Evolutionary conservation across 306 rosid genomes (phyloP), one percentile per base, ranked within the genome.

Genomic region (Leucaena leucocephala): DNA sequence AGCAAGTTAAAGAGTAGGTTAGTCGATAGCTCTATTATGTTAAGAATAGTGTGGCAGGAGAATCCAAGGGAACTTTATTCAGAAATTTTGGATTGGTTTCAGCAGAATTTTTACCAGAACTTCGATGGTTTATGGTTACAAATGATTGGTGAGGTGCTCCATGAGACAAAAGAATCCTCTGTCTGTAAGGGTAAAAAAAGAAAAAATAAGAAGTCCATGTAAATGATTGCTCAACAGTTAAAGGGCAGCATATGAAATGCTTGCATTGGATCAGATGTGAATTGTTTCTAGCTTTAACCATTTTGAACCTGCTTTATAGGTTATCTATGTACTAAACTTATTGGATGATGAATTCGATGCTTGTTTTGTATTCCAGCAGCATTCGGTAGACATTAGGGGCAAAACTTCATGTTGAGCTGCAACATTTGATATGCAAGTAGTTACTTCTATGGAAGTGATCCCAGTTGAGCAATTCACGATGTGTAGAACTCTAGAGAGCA

Each of bases 71-170:
- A 89, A 62, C 62, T 94, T 46, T 80, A 76, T 81, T 36, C 87
- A 38, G 97, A 94, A 85, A 87, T 92, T 59, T 64, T 83, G 88
- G 93, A 81, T 81, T 92, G 97, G 97, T 92, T 94, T 91, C 94
- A 91, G 72, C 84, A 87, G 62, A 81, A 88, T 80, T 94, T 85
- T 80, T 88, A 65, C 77, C 79, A 66, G 49, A 84, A 84, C 61
- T 89, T 89, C 27, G 74, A 83, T 68, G 67, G 70, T 50, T 80
- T 89, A 66, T 94, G 98, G 98, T 81, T 86, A 62, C 83, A 85
- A 71, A 94, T 94, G 97, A 92, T 76, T 6, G 48, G 40, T 7
- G 97, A 94, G 75, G 87, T 85, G 64, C 67, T 80, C 63, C 64
- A 74, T 71, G 92, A 88, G 73, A 85, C 27, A 86, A 43, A 79